Conservation (phyloP, 352 stramenopile genomes). For the Globisporangium paddicum region DNA sequence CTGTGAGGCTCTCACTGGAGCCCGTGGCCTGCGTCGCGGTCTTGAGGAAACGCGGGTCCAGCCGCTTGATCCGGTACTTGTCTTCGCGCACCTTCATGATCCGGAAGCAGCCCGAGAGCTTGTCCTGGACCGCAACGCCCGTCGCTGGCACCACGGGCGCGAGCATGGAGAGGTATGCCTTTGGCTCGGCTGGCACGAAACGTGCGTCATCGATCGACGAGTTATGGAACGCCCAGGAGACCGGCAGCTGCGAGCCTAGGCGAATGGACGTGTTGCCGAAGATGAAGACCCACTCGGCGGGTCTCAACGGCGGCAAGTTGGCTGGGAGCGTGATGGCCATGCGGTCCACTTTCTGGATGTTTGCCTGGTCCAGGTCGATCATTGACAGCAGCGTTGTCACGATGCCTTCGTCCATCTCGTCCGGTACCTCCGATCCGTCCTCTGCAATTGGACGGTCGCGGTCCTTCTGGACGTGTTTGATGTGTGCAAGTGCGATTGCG, state of each 20-base stretch:
- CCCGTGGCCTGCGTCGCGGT: conserved; percentile 16
- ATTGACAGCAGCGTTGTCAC: conserved; percentile 68
- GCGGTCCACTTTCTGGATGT: conserved; percentile 66
- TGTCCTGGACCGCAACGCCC: conserved; percentile 59
- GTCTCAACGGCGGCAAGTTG: conserved; percentile 33
- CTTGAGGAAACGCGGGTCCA: conserved; percentile 49
- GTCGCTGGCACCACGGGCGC: conserved; percentile 37
- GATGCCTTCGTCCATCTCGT: conserved; percentile 70
- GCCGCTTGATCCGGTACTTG: conserved; percentile 59
- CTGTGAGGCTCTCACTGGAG: conserved; percentile 23
- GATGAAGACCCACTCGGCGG: conserved; percentile 56
- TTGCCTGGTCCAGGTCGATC: conserved; percentile 66
- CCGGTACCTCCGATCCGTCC: conserved; percentile 22
- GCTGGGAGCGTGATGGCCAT: conserved; percentile 46
- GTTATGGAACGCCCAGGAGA: conserved; percentile 69
- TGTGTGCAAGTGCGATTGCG: conserved; percentile 67
- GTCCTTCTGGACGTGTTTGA: conserved; percentile 71
- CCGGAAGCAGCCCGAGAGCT: conserved; percentile 61
- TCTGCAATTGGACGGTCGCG: conserved; percentile 19
- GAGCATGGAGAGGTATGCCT: conserved; percentile 44
- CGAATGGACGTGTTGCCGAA: conserved; percentile 31
- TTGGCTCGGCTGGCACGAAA: conserved; percentile 61
- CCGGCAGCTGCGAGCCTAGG: conserved; percentile 36
- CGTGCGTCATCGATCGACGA: conserved; percentile 66
- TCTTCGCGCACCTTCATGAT: conserved; percentile 52